A percentile compares a stretch with the other conserved stretches of the same genome.
Conservation (phyloP, 164 flowering plant species). For the Warburgia ugandensis region DNA sequence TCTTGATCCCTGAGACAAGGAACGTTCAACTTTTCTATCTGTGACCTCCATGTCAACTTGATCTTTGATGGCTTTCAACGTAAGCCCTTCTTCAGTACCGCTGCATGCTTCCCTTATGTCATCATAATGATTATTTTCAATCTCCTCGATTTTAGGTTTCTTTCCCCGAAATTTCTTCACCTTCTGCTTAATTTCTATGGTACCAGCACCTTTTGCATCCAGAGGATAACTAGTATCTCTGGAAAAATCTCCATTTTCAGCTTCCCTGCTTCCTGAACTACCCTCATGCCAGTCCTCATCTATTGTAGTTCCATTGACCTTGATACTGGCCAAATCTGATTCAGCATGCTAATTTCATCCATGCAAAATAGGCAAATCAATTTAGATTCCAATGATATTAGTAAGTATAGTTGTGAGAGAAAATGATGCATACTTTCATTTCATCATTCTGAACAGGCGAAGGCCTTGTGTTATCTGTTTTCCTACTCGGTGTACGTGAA, state of each 20-base stretch:
- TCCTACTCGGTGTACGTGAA: slow-evolving; percentile 45
- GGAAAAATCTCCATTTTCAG: slow-evolving; percentile 42
- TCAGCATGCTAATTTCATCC: slow-evolving; percentile 23
- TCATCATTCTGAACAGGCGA: slow-evolving; percentile 43
- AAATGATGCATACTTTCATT: slow-evolving; percentile 28
- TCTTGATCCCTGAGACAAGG: slow-evolving; percentile 32
- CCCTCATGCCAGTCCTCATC: slow-evolving; percentile 51
- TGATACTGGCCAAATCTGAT: slow-evolving; percentile 23
- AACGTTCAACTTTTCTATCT: slow-evolving; percentile 20
- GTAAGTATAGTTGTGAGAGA: background rate
- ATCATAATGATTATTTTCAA: slow-evolving; percentile 31
- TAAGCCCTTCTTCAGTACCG: slow-evolving; percentile 61
- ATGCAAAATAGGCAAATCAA: background rate
- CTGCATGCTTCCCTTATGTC: slow-evolving; percentile 66
- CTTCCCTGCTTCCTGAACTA: slow-evolving; percentile 54
- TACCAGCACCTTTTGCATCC: slow-evolving; percentile 29
- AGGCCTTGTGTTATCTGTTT: slow-evolving; percentile 27
- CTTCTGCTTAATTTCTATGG: slow-evolving; percentile 22
- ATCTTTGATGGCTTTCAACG: slow-evolving; percentile 21
- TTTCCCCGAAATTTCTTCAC: slow-evolving; percentile 31
- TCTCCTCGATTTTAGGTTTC: slow-evolving; percentile 27
- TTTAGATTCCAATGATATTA: no score
- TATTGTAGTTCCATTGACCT: slow-evolving; percentile 23
- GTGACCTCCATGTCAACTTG: slow-evolving; percentile 36
- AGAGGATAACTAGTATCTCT: slow-evolving; percentile 23